A percentile compares a stretch with the other conserved stretches of the same genome.
Conservation (phyloP, 2,329 filamentous ascomycete genomes). For the Ciborinia camelliae region DNA sequence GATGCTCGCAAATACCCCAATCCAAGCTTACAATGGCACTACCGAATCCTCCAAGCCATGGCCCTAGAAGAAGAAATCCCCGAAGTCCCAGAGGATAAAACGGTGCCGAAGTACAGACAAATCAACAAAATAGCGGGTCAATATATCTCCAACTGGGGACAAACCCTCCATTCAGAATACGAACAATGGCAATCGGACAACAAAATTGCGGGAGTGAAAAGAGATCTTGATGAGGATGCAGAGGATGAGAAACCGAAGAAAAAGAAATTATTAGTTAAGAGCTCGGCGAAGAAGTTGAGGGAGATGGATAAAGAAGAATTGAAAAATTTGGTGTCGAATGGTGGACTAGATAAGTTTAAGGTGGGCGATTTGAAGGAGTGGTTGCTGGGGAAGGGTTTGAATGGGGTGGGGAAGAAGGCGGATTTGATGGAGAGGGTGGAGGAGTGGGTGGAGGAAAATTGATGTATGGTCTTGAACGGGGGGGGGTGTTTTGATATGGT, state of each 20-base stretch:
- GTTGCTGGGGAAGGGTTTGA: conserved; percentile 4
- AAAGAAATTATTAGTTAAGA: not conserved
- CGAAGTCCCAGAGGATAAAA: conserved; percentile 67
- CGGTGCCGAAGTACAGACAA: conserved; percentile 77
- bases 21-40: conserved; percentile 93
- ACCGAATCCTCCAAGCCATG: conserved; percentile 85
- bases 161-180: conserved; percentile 55
- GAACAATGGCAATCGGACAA: not conserved
- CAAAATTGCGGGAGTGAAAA: not conserved
- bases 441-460: conserved; percentile 10
- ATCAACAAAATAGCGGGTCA: conserved; percentile 79
- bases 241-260: conserved; percentile 5
- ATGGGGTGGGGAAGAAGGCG: conserved; percentile 6
- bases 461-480: not conserved
- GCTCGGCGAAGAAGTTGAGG: conserved; percentile 4
- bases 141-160: conserved; percentile 74
- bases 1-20: conserved; percentile 88
- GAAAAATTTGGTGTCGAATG: conserved; percentile 4
- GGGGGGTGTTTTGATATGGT: not conserved
- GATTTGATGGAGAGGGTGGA: conserved; percentile 12
- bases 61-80: conserved; percentile 90
- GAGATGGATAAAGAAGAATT: conserved; percentile 16
- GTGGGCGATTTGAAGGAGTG: conserved; percentile 18
- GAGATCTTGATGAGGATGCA: not conserved
- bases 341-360: conserved; percentile 17